Percentiles rank a stretch among this genome's conserved stretches.
These are phyloP conservation scores for Capillidium heterosporum DNA, from an alignment of 371 early-diverging fungal genomes.

Conservation along the genomic window DNA sequence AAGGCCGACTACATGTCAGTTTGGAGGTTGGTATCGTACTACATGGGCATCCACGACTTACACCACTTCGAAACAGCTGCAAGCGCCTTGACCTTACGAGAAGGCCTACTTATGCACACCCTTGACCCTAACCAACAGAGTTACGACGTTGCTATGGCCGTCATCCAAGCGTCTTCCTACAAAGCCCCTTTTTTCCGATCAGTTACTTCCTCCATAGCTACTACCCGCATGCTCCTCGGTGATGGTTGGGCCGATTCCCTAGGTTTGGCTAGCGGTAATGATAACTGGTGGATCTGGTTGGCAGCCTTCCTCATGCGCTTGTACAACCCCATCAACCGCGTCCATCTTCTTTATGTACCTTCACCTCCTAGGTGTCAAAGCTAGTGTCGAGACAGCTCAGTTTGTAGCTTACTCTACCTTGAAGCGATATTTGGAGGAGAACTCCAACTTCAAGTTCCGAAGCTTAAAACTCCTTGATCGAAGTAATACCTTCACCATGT, in stretches of 20 bases:
- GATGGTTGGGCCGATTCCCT: not conserved
- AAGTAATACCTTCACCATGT: too few relatives aligned
- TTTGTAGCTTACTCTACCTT: too few relatives aligned
- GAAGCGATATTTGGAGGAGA: too few relatives aligned
- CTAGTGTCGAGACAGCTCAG: too few relatives aligned
- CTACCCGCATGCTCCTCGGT: not conserved
- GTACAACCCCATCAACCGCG: too few relatives aligned
- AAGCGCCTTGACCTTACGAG: not conserved
- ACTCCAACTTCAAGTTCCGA: too few relatives aligned
- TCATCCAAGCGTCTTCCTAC: not conserved
- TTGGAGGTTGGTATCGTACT: not conserved
- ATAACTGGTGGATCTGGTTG: too few relatives aligned
- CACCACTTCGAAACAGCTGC: not conserved
- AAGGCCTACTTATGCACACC: not conserved
- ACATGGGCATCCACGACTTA: not conserved
- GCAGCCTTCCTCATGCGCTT: too few relatives aligned
- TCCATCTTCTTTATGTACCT: too few relatives aligned
- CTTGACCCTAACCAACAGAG: not conserved
- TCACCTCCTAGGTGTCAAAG: too few relatives aligned
- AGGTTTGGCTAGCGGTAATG: too few relatives aligned
- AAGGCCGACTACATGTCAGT: not conserved
- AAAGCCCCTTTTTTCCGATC: conserved; percentile 1
- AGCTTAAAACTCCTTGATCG: too few relatives aligned
- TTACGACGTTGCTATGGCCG: not conserved
- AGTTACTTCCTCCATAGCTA: not conserved